These are phyloP conservation scores for Paraphoma chrysanthemicola DNA, from an alignment of 2,329 filamentous ascomycete genomes.

Conservation along the genomic window DNA sequence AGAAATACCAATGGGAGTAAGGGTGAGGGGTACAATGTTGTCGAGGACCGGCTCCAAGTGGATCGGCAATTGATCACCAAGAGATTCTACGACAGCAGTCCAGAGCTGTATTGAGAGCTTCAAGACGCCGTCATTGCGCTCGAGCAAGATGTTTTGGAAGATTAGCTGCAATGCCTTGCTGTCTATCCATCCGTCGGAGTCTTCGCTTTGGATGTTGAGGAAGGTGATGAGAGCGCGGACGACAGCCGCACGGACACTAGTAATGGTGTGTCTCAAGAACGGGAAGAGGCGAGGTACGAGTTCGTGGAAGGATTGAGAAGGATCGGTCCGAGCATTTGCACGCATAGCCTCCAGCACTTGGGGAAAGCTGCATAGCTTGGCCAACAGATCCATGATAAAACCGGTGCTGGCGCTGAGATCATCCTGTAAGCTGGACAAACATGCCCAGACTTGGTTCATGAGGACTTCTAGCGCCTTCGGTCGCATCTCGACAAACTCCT, in stretches of 20 bases:
- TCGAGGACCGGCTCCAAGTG: slow-evolving; percentile 80
- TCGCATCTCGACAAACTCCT: slow-evolving; percentile 89
- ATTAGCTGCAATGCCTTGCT: slow-evolving; percentile 86
- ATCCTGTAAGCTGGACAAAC: slow-evolving; percentile 93
- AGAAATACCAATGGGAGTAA: slow-evolving; percentile 91
- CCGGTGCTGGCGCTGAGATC: slow-evolving; percentile 97
- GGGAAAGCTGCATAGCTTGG: slow-evolving; percentile 93
- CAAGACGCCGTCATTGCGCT: slow-evolving; percentile 84
- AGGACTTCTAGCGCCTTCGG: slow-evolving; percentile 78
- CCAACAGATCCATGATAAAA: slow-evolving; percentile 96
- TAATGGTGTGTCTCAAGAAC: slow-evolving; percentile 96
- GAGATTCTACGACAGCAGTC: slow-evolving; percentile 74
- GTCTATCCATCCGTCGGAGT: slow-evolving; percentile 88
- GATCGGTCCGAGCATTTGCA: slow-evolving; percentile 76
- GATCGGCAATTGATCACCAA: slow-evolving; percentile 70
- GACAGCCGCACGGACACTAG: slow-evolving; percentile 90
- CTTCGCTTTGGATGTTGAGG: slow-evolving; percentile 80
- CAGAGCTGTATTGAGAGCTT: slow-evolving; percentile 87
- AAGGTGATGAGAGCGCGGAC: slow-evolving; percentile 93
- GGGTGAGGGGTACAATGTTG: slow-evolving; percentile 80
- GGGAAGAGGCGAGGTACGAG: slow-evolving; percentile 94
- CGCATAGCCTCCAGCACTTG: slow-evolving; percentile 96
- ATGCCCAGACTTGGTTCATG: slow-evolving; percentile 97
- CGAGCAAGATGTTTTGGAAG: slow-evolving; percentile 94
- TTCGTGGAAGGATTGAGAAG: slow-evolving; percentile 88